phyloP scores from a whole-genome alignment of 441 rosid genomes.

The Kokia cookei region DNA sequence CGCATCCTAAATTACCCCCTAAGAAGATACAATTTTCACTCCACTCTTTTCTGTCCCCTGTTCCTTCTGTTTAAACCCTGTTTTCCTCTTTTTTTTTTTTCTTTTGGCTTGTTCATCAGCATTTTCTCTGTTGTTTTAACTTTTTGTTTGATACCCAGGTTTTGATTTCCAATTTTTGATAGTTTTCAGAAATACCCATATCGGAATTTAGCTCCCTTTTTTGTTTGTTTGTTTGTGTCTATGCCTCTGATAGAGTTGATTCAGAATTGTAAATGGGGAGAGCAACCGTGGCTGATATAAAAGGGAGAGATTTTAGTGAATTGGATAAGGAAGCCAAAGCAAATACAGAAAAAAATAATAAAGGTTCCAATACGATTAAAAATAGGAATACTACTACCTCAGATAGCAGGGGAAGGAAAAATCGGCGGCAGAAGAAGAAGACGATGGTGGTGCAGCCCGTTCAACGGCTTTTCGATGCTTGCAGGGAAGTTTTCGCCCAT shows the following conservation, averaged over 20 bases:
- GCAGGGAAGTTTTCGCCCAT: constrained; percentile 58
- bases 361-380: constrained; percentile 6
- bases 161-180: neutral
- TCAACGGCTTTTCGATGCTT: constrained; percentile 62
- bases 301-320: constrained; percentile 35
- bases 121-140: neutral
- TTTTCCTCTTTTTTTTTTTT: neutral
- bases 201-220: neutral
- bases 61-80: neutral
- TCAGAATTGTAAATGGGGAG: constrained; percentile 42
- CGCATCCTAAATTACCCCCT: neutral
- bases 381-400: constrained; percentile 15
- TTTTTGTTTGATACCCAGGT: neutral
- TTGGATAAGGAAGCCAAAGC: constrained; percentile 24
- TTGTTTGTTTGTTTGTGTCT: neutral
- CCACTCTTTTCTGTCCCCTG: neutral
- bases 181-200: constrained; percentile 1
- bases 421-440: constrained; percentile 31
- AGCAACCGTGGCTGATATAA: constrained; percentile 29
- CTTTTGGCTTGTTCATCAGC: neutral
- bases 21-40: neutral
- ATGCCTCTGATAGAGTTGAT: neutral
- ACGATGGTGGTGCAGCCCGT: constrained; percentile 33
- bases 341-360: neutral
- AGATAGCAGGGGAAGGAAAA: constrained; percentile 34